These are phyloP conservation scores for Penicillium corylophilum DNA, from an alignment of 2,329 filamentous ascomycete species.

Conservation along the genomic window DNA sequence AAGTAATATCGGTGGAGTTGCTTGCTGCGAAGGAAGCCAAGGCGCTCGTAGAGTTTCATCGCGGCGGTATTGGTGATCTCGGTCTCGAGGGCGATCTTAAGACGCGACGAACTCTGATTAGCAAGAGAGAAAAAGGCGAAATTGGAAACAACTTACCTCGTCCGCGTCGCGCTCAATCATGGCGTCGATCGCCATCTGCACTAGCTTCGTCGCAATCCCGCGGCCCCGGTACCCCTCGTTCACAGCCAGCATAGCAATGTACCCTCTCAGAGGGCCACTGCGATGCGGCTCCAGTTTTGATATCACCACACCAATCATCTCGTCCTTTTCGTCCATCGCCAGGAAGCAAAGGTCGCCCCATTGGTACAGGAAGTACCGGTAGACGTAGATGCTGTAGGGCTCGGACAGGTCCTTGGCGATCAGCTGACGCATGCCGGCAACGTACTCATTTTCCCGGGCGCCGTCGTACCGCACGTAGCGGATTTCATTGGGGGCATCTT, in stretches of 20 bases:
- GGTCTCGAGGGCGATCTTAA: conserved; percentile 83
- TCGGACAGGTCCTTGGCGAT: conserved; percentile 97
- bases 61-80: conserved; percentile 89
- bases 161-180: conserved; percentile 85
- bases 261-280: conserved; percentile 82
- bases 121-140: conserved; percentile 7
- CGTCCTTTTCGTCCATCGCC: conserved; percentile 53
- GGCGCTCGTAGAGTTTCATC: conserved; percentile 85
- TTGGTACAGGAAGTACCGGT: conserved; percentile 95
- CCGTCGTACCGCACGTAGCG: conserved; percentile 61
- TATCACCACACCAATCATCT: conserved; percentile 83
- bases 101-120: conserved; percentile 2
- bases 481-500: conserved; percentile 46
- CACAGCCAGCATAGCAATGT: conserved; percentile 98
- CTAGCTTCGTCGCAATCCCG: conserved; percentile 84
- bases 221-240: conserved; percentile 73
- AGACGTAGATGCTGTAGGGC: conserved; percentile 99
- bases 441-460: conserved; percentile 62
- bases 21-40: conserved; percentile 91
- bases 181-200: conserved; percentile 85
- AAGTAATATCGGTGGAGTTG: conserved; percentile 92
- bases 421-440: conserved; percentile 83
- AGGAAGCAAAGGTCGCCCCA: conserved; percentile 98
- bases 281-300: conserved; percentile 92
- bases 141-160: conserved; percentile 54